phyloP scores from a whole-genome alignment of 73 alveolate species.

The Symbiodinium pilosum region DNA sequence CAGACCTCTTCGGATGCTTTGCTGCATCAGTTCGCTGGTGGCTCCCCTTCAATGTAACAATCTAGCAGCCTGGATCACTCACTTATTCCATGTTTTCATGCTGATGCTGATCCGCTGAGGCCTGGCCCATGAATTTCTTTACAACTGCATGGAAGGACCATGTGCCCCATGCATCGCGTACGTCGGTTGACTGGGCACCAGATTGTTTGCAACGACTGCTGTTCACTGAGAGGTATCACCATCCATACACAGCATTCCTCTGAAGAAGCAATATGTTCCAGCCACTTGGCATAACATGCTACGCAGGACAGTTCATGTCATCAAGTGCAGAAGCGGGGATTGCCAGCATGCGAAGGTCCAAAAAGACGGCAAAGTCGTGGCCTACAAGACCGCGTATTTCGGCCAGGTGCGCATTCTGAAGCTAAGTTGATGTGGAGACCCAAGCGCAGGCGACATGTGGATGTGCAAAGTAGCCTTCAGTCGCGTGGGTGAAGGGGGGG shows the following conservation, averaged over 20 bases:
- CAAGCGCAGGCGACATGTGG: no score
- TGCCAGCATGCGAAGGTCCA: background rate
- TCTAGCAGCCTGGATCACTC: no score
- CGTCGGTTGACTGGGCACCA: background rate
- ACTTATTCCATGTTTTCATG: no score
- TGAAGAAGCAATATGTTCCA: constrained; percentile 84
- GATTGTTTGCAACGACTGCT: background rate
- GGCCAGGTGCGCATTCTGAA: constrained; percentile 28
- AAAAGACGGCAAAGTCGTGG: constrained; percentile 71
- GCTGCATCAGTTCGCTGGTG: background rate
- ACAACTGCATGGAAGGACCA: background rate
- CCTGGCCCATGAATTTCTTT: background rate
- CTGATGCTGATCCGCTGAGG: no score
- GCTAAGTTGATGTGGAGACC: no score
- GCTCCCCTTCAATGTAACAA: no score
- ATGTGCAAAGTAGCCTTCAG: no score
- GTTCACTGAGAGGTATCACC: constrained; percentile 15
- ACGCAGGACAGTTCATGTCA: no score
- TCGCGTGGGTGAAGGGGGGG: no score
- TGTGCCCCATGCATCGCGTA: background rate
- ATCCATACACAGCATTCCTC: constrained; percentile 75
- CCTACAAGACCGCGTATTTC: constrained; percentile 79
- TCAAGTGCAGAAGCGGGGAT: no score
- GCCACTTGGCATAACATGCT: no score
- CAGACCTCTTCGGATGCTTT: constrained; percentile 35